Evolutionary conservation across 768 basidiomycete species (phyloP).

Genomic region (Amanita thiersii): DNA sequence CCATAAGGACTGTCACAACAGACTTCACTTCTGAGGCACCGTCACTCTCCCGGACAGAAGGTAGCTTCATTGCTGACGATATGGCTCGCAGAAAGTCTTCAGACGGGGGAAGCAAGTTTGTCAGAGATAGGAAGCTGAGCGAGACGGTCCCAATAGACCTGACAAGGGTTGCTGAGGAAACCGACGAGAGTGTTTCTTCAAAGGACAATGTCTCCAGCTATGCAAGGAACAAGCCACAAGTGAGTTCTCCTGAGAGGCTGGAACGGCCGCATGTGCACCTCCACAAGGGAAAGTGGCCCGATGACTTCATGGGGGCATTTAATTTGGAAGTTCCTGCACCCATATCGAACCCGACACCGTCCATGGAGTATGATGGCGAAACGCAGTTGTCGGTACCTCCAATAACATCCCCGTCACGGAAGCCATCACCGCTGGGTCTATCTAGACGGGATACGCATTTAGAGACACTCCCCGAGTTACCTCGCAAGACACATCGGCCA

Average conservation of each 20-base stretch:
- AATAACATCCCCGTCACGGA: conserved; percentile 41
- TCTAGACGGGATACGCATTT: conserved; percentile 35
- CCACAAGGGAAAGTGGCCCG: conserved; percentile 77
- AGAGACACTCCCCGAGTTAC: conserved; percentile 39
- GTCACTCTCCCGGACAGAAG: conserved; percentile 61
- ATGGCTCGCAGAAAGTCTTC: conserved; percentile 18
- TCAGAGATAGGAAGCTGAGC: conserved; percentile 56
- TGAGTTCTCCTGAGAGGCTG: conserved; percentile 17
- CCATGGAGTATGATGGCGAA: conserved; percentile 10
- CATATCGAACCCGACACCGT: conserved; percentile 17
- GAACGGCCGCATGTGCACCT: conserved; percentile 42
- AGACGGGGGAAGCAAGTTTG: conserved; percentile 15
- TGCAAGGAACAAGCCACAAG: conserved; percentile 24
- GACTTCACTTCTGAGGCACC: conserved; percentile 72
- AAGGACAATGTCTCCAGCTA: conserved; percentile 14
- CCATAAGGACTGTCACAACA: conserved; percentile 75
- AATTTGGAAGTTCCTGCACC: conserved; percentile 11
- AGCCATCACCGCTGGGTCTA: conserved; percentile 45
- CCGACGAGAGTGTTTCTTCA: conserved; percentile 46
- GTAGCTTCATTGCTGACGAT: conserved; percentile 45
- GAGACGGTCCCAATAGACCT: conserved; percentile 56
- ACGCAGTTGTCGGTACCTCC: conserved; percentile 15
- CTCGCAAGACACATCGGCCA: conserved; percentile 52
- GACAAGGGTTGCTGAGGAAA: conserved; percentile 64
- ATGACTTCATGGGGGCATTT: conserved; percentile 66